phyloP scores from a whole-genome alignment of 352 stramenopile genomes.

The Globisporangium spinosum region DNA sequence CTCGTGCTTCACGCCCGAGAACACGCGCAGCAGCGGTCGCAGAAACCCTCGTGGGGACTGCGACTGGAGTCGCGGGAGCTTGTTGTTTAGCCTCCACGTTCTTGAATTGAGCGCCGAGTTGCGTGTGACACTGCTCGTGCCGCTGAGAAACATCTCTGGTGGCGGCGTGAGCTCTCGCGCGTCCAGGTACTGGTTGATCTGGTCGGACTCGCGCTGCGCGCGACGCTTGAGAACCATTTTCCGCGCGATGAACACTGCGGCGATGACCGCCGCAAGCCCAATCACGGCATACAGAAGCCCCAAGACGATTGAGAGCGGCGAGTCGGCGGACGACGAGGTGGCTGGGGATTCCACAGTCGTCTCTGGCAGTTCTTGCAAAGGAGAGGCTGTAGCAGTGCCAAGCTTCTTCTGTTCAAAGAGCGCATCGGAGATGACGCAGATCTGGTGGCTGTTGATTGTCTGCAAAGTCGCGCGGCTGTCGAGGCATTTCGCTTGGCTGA shows the following conservation, averaged over 20 bases:
- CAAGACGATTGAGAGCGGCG: constrained; percentile 1
- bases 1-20: constrained; percentile 13
- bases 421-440: constrained; percentile 19
- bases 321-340: neutral
- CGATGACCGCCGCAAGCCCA: constrained; percentile 12
- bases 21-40: constrained; percentile 11
- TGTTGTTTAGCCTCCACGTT: neutral
- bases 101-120: neutral
- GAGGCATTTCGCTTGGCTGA: constrained; percentile 1
- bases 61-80: constrained; percentile 11
- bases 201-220: constrained; percentile 22
- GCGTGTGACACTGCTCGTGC: neutral
- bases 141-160: neutral
- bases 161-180: constrained; percentile 9
- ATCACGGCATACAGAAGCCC: constrained; percentile 12
- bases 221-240: constrained; percentile 16
- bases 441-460: constrained; percentile 5
- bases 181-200: constrained; percentile 12
- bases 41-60: constrained; percentile 14
- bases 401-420: constrained; percentile 15
- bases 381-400: too few relatives aligned
- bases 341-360: neutral
- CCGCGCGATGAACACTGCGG: constrained; percentile 15
- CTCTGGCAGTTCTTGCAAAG: neutral
- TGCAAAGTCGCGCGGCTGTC: constrained; percentile 8